A percentile compares a stretch with the other conserved stretches of the same genome.
These are phyloP conservation scores for Pythium monospermum DNA, from an alignment of 352 stramenopile species.

Conservation along the genomic window DNA sequence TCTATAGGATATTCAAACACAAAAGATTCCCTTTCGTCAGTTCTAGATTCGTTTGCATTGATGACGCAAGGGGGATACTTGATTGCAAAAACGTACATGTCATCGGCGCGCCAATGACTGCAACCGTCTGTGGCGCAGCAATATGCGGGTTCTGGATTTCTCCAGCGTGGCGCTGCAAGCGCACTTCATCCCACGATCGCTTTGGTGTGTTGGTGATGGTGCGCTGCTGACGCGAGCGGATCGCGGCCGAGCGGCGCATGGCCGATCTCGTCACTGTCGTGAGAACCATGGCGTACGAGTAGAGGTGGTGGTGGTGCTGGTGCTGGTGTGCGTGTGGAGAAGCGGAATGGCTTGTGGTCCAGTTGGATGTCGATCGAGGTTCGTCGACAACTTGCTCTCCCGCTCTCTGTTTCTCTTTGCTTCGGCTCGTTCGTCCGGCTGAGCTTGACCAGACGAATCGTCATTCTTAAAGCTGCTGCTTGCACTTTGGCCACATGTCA, in stretches of 20 bases:
- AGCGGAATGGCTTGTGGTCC: too few relatives aligned
- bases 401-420: too few relatives aligned
- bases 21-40: neutral
- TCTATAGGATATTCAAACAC: constrained; percentile 30
- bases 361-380: too few relatives aligned
- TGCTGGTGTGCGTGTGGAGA: neutral
- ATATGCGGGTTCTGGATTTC: constrained; percentile 52
- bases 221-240: constrained; percentile 23
- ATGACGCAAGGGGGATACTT: too few relatives aligned
- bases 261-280: constrained; percentile 1
- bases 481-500: too few relatives aligned
- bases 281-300: constrained; percentile 6
- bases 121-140: constrained; percentile 57
- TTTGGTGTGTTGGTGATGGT: constrained; percentile 44
- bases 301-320: neutral
- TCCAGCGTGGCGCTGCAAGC: constrained; percentile 51
- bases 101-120: constrained; percentile 85
- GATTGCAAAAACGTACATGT: constrained; percentile 64
- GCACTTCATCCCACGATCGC: constrained; percentile 58
- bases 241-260: neutral
- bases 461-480: too few relatives aligned
- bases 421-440: too few relatives aligned
- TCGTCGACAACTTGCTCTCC: too few relatives aligned
- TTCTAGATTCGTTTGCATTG: too few relatives aligned
- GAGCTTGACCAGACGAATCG: too few relatives aligned